A percentile compares a stretch with the other conserved stretches of the same genome.
Evolutionary conservation across 2,329 filamentous ascomycete genomes (phyloP).

Genomic region (Fusarium buxicola): DNA sequence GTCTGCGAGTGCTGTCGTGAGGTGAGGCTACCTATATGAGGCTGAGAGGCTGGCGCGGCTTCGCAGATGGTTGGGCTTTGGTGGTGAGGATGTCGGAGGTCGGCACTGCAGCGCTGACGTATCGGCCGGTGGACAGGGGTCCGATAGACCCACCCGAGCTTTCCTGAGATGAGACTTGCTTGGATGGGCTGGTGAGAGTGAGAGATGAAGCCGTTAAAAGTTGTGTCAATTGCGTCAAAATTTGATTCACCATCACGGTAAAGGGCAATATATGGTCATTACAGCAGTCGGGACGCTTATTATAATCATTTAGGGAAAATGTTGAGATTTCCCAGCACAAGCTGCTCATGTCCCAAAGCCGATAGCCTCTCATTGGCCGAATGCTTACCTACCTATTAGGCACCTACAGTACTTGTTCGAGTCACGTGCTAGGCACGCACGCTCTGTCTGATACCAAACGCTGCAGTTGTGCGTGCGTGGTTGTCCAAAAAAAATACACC

Average conservation of each 20-base stretch:
- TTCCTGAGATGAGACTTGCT: slow-evolving; percentile 3
- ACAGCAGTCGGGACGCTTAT: no score
- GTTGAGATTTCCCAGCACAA: background rate
- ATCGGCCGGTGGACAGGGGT: slow-evolving; percentile 45
- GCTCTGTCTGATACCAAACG: no score
- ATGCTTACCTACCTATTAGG: no score
- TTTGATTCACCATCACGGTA: background rate
- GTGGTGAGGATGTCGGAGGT: slow-evolving; percentile 35
- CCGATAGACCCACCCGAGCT: slow-evolving; percentile 44
- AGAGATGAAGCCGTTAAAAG: background rate
- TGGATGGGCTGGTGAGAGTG: background rate
- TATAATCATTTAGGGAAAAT: background rate
- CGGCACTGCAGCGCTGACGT: slow-evolving; percentile 50
- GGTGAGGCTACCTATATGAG: no score
- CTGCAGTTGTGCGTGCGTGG: no score
- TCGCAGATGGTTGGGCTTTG: slow-evolving; percentile 35
- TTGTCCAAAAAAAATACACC: no score
- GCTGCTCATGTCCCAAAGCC: background rate
- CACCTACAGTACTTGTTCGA: no score
- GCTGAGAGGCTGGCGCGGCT: slow-evolving; percentile 37
- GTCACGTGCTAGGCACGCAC: no score
- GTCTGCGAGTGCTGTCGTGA: slow-evolving; percentile 18
- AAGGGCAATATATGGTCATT: no score
- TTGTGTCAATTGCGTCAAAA: background rate
- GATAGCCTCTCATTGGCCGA: slow-evolving; percentile 20